phyloP scores from a whole-genome alignment of 2,329 filamentous ascomycete genomes.

The Ascosphaera aggregata region DNA sequence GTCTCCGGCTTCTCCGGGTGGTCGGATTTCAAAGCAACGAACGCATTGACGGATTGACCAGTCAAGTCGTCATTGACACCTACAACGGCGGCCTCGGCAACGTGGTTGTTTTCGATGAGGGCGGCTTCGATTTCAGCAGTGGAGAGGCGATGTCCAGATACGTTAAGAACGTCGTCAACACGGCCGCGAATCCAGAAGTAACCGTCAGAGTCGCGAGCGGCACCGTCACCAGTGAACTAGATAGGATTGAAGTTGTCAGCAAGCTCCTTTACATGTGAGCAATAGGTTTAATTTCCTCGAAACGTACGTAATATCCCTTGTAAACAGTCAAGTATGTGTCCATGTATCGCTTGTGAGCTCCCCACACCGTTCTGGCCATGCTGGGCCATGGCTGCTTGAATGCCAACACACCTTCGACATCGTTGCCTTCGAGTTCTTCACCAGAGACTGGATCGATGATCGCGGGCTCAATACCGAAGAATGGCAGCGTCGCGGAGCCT shows the following conservation, averaged over 20 bases:
- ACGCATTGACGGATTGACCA: conserved; percentile 91
- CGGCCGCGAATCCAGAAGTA: conserved; percentile 99
- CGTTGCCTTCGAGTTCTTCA: conserved; percentile 80
- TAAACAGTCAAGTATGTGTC: conserved; percentile 97
- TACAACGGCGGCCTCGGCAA: conserved; percentile 89
- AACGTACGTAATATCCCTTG: conserved; percentile 83
- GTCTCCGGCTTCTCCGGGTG: conserved; percentile 28
- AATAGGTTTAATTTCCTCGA: background rate
- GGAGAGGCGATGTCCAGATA: conserved; percentile 84
- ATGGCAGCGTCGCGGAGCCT: conserved; percentile 82
- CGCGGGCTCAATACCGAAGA: conserved; percentile 94
- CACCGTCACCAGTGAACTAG: conserved; percentile 46
- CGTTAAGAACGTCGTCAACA: conserved; percentile 97
- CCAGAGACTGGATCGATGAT: conserved; percentile 95
- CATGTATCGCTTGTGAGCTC: conserved; percentile 95
- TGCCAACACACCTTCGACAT: conserved; percentile 87
- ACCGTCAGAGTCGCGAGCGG: conserved; percentile 86
- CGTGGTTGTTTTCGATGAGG: conserved; percentile 65
- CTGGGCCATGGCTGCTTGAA: conserved; percentile 98
- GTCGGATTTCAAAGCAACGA: conserved; percentile 76
- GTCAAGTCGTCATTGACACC: conserved; percentile 85
- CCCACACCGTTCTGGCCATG: conserved; percentile 96
- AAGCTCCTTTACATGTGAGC: background rate
- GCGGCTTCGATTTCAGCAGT: conserved; percentile 97
- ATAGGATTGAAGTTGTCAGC: conserved; percentile 4